Evolutionary conservation across 352 stramenopile genomes (phyloP), one percentile per base, ranked within the genome.

Genomic region (Phytopythium litorale): DNA sequence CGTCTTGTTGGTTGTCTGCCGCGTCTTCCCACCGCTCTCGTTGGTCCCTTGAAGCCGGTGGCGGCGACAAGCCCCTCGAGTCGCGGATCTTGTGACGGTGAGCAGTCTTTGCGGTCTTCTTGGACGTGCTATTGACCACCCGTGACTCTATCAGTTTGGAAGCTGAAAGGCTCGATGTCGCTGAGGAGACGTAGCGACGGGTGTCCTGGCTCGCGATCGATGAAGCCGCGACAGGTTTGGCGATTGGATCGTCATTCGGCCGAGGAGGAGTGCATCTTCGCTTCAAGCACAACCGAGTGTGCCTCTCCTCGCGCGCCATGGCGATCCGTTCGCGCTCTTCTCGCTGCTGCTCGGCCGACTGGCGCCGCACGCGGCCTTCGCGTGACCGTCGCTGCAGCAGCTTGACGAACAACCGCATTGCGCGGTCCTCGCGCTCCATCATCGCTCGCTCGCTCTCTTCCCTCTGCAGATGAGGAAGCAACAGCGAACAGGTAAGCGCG

Each of bases 341-440:
- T 18, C 75, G 81, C 62, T 89, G 77, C 58, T 89, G 79, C 37
- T 88, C 78, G 23, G 65, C 58, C 6, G 66, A 73, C 59, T 76
- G 62, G 18, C 79, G 77, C 42, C 73, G 67, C 37, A 76, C 78
- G 60, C 75, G 73, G 7, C 72, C 76, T 54, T 84, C 73, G 32
- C 64, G 77, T 7, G 63, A 74, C 28, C 81, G 78, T 9, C 84
- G 78, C 40, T 84, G 75, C 12, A 83, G 54, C 13, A 83, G 69
- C 63, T 92, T 91, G 8, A 79, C 23, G 18, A 78, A 64, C 25
- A 95, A 59, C 13, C 84, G 75, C 28, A 74, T 60, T 12, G 70
- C 56, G 35, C 87, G 87, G 51, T 95, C 86, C 58, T 95, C 84
- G 2, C 80, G 76, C 52, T 89, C 79, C 84, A 93, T 92, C 5